Conservation (phyloP, 192 early-diverging fungal species). For the Rhizophlyctis rosea region DNA sequence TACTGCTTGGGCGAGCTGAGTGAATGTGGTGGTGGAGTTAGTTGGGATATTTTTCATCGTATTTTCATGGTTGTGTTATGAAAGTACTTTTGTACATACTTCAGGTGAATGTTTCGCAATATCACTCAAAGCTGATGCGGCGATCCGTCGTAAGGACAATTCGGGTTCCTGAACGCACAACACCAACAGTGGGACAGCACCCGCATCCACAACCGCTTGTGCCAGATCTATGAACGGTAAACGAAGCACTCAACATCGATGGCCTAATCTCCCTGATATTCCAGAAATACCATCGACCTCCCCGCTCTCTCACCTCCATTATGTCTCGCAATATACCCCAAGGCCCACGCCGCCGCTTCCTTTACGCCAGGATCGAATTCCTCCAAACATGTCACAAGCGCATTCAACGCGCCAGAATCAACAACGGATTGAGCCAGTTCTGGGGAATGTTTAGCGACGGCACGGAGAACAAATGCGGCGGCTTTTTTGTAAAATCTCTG, state of each 20-base stretch:
- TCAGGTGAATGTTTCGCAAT: slow-evolving; percentile 58
- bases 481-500: slow-evolving; percentile 63
- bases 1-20: slow-evolving; percentile 54
- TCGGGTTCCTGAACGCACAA: slow-evolving; percentile 59
- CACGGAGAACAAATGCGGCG: slow-evolving; percentile 53
- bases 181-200: slow-evolving; percentile 52
- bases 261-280: slow-evolving; percentile 3
- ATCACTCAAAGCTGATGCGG: slow-evolving; percentile 56
- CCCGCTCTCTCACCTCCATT: slow-evolving; percentile 45
- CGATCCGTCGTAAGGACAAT: slow-evolving; percentile 48
- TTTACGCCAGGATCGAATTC: slow-evolving; percentile 64
- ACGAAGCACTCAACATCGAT: too few species aligned
- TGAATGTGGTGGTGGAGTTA: not conserved
- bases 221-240: slow-evolving; percentile 40
- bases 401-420: slow-evolving; percentile 50
- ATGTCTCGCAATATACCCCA: slow-evolving; percentile 60
- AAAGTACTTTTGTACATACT: slow-evolving; percentile 23
- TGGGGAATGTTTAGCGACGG: slow-evolving; percentile 55
- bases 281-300: not conserved
- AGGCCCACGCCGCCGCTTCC: slow-evolving; percentile 56
- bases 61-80: not conserved
- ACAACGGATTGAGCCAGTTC: slow-evolving; percentile 53
- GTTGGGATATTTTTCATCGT: slow-evolving; percentile 16
- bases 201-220: slow-evolving; percentile 56
- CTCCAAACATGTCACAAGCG: slow-evolving; percentile 53